phyloP scores from a whole-genome alignment of 2,329 filamentous ascomycete genomes.

The Calonectria henricotiae region DNA sequence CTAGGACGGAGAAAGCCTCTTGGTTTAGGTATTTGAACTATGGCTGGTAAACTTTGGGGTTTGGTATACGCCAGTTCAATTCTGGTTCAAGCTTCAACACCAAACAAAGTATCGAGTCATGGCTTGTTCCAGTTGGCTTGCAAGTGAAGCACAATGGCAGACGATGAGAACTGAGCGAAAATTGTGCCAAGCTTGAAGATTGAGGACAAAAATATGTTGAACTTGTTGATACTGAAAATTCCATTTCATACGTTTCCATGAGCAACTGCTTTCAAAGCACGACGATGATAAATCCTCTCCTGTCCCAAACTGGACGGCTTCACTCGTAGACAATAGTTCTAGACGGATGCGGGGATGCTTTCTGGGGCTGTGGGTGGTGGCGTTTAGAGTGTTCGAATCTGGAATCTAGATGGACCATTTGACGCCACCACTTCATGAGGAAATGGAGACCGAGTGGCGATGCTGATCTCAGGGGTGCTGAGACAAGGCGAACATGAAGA shows the following conservation, averaged over 20 bases:
- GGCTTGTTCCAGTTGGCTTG: conserved; percentile 6
- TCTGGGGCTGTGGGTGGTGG: conserved; percentile 2
- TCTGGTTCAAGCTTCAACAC: conserved; percentile 7
- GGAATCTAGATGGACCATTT: conserved; percentile 19
- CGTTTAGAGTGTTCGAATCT: background rate
- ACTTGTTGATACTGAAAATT: background rate
- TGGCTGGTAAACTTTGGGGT: background rate
- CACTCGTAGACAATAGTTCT: background rate
- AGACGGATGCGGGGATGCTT: conserved; percentile 13
- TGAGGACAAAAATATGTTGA: no score
- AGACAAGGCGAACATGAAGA: background rate
- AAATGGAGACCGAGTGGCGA: background rate
- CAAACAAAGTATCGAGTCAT: conserved; percentile 1
- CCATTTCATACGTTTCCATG: no score
- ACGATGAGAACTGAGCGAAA: no score
- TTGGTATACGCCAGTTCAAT: background rate
- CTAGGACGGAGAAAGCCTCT: background rate
- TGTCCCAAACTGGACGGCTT: background rate
- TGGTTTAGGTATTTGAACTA: background rate
- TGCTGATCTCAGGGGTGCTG: background rate
- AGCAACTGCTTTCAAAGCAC: no score
- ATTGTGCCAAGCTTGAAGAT: background rate
- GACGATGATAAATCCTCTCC: background rate
- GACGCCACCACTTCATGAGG: background rate
- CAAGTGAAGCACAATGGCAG: background rate